Evolutionary conservation across 148 eudicot species (phyloP), one percentile per base, ranked within the genome.

Genomic region (Silene uniflora): DNA sequence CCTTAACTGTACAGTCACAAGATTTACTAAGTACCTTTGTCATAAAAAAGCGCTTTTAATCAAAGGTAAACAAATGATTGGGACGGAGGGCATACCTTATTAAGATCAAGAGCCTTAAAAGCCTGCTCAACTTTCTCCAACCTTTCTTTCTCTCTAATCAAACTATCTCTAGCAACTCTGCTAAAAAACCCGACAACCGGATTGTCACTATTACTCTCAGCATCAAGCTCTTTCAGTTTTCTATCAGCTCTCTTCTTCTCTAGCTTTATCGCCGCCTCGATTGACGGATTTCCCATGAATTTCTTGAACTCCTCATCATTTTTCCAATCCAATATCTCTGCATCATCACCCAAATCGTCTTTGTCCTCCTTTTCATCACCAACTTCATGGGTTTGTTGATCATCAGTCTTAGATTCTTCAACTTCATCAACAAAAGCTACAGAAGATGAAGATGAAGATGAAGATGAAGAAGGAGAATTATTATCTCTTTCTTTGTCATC

Each of bases 181-280:
- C 73, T 83, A 17, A 91, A 81, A 65, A 90, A 68, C 27, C 85
- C 88, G 52, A 87, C 81, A 80, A 91, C 67, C 2, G 88, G 91
- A 42, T 92, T 88, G 24, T 76, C 86, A 86, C 86, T 84, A 11
- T 68, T 79, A 9, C 85, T 90, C 65, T 90, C 97, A 62, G 81
- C 84, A 81, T 94, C 92, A 77, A 94, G 89, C 76, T 90, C 92
- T 67, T 87, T 92, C 2, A 94, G 89, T 84, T 85, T 94, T 81
- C 93, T 85, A 81, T 94, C 98, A 76, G 98, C 78, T 80, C 93
- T 92, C 76, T 94, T 89, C 89, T 94, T 94, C 85, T 94, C 98
- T 0, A 92, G 85, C 87, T 92, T 94, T 60, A 94, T 90, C 5
- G 98, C 98, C 18, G 98, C 98, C 73, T 94, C 98, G 64, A 94